These are phyloP conservation scores for Wickerhamomyces pijperi DNA, from an alignment of 805 yeast species.

Conservation along the genomic window DNA sequence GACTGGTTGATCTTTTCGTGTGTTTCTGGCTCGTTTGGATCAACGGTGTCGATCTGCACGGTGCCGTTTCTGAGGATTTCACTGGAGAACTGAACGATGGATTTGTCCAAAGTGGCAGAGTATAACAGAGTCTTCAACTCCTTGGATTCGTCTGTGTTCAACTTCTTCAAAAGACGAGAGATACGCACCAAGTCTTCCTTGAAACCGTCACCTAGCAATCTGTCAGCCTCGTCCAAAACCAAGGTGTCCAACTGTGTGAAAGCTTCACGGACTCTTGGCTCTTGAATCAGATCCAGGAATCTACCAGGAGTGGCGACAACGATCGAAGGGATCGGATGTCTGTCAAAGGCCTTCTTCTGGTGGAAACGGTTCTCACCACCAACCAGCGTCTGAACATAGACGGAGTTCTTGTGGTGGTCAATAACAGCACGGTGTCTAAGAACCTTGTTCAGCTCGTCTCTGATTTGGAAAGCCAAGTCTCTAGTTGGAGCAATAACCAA, in stretches of 20 bases:
- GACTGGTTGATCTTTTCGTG: slow-evolving; percentile 50
- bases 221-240: slow-evolving; percentile 95
- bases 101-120: slow-evolving; percentile 98
- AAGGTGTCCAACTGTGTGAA: slow-evolving; percentile 91
- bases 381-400: slow-evolving; percentile 91
- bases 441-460: slow-evolving; percentile 63
- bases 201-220: slow-evolving; percentile 94
- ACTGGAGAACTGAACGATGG: slow-evolving; percentile 96
- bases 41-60: slow-evolving; percentile 83
- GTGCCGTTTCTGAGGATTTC: slow-evolving; percentile 93
- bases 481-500: slow-evolving; percentile 88
- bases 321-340: slow-evolving; percentile 24
- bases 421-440: slow-evolving; percentile 19
- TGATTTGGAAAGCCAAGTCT: slow-evolving; percentile 93
- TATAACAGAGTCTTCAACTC: slow-evolving; percentile 94
- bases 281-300: slow-evolving; percentile 89
- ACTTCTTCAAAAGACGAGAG: slow-evolving; percentile 78
- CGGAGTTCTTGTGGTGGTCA: slow-evolving; percentile 11
- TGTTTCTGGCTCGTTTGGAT: slow-evolving; percentile 59
- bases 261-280: slow-evolving; percentile 76
- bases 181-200: slow-evolving; percentile 99
- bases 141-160: slow-evolving; percentile 23
- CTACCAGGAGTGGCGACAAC: slow-evolving; percentile 99
- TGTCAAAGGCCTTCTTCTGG: too few relatives aligned
- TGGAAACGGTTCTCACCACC: slow-evolving; percentile 86